Base-by-base conservation (phyloP, 2,329 filamentous ascomycete species). In the Fusarium proliferatum region DNA sequence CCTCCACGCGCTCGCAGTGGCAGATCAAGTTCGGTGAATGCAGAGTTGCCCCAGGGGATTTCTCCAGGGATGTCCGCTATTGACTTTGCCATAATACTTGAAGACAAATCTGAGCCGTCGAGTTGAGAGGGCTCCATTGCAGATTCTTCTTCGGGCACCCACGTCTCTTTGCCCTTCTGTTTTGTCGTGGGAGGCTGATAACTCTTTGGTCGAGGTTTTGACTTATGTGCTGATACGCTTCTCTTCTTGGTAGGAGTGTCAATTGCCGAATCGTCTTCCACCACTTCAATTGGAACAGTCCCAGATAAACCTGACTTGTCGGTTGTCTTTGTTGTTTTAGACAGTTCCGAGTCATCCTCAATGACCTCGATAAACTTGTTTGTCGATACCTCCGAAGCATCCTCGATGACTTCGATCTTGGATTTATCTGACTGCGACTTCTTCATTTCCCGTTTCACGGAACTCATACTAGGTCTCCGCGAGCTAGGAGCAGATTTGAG, bases 11-110 rank as follows among this genome's bases (percentile, higher is more conserved):
- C 71, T 9, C 71, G 60, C 2, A 87, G 77, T 2, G 89, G 86
- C 3, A 92, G 79, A 60, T 91, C 89, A 11, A 92, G 83, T 75
- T 89, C 89, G 72, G 89, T 92, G 73, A 92, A 92, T n/a, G 90
- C 90, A 23, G 90, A 92, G 71, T 88, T 88, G 10, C 90, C 90
- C 77, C 91, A 87, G 0, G 90, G 89, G 55, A 92, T 91, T 17
- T 92, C 90, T 15, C 82, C 82, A 5, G 81, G 78, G 19, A 84
- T 88, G 42, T 91, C 89, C 21, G 88, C 88, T 39, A 91, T 77
- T 5, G 88, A 87, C 71, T 89, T 89, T 39, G 84, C 85, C 8
- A 86, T 75, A 15, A 83, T 69, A 52, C 80, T 82, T 5, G 83
- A 82, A 7, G 79, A 80, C 8, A 82, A 49, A 21, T 83, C 82